Base-by-base conservation (phyloP, 2,329 filamentous ascomycete genomes). In the Penicillium sp. region DNA sequence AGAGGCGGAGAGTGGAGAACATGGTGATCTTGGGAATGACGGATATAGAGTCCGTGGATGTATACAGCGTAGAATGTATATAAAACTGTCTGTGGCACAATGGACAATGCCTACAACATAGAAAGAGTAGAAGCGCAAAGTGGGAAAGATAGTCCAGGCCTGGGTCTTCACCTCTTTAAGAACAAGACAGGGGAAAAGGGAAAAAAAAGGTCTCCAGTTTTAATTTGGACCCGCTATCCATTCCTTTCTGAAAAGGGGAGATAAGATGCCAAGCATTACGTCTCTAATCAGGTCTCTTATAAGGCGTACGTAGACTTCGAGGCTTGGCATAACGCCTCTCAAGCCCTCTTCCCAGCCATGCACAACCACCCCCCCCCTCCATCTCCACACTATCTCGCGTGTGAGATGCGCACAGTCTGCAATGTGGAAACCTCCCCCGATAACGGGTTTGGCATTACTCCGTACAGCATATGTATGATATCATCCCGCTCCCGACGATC, bases 1-100 rank as follows among this genome's bases (percentile, higher is more conserved):
- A 52, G 13, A 49, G 11, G 26, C 36, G 53, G n/a, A 57, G 44
- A 47, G 54, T 38, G 40, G 47, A 53, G 16, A 50, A 32, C 45
- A 57, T 55, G 7, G 32, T 53, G 34, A 27, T 26, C n/a, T 27
- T 18, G 16, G 13, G 2, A 13, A 10, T 23, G 36, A 32, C 34
- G 26, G 27, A 26, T 29, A 32, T 44, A 14, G n/a, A 53, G 47
- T 34, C 29, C 19, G 18, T 14, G 23, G 26, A 6, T 13, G 26
- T 18, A 23, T 23, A 23, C 23, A 23, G 23, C 23, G 23, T 23
- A 5, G 3, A 23, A 3, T 27, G 26, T 19, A 4, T 29, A 40
- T 29, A 26, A n/a, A 13, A 16, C 8, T 23, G 19, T 9, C 16
- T 7, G n/a, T 7, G 11, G n/a, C n/a, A 8, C 14, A 19, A n/a